These are phyloP conservation scores for Telopea speciosissima DNA, from an alignment of 177 flowering plant genomes.

Conservation along the genomic window DNA sequence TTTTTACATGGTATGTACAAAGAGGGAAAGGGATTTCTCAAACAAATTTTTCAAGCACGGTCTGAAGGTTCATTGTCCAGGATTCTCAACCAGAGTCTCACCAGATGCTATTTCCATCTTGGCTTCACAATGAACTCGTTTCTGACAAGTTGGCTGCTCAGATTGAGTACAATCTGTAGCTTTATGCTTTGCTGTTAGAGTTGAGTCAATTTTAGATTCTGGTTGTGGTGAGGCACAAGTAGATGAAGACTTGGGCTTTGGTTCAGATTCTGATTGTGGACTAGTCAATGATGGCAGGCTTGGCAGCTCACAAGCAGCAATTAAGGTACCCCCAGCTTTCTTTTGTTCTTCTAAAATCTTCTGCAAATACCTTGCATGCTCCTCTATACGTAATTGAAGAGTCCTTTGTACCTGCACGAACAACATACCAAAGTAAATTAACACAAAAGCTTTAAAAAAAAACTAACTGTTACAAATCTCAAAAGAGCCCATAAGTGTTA, in stretches of 20 bases:
- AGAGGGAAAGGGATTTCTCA: too few species aligned
- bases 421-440: slow-evolving; percentile 3
- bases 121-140: slow-evolving; percentile 28
- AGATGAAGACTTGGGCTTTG: slow-evolving; percentile 17
- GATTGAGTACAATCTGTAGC: slow-evolving; percentile 18
- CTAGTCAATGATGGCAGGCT: slow-evolving; percentile 5
- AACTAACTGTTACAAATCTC: background rate
- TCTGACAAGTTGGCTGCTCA: slow-evolving; percentile 19
- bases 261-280: slow-evolving; percentile 12
- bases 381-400: slow-evolving; percentile 63
- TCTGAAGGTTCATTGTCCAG: slow-evolving; percentile 10
- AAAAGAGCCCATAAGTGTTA: background rate
- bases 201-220: slow-evolving; percentile 26
- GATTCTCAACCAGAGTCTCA: slow-evolving; percentile 20
- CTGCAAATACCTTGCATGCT: slow-evolving; percentile 59
- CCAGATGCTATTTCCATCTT: slow-evolving; percentile 17
- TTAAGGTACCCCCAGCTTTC: slow-evolving; percentile 37
- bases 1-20: too few species aligned
- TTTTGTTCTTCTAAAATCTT: slow-evolving; percentile 61
- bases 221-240: slow-evolving; percentile 15
- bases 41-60: background rate
- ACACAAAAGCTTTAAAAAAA: background rate
- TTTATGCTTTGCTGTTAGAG: slow-evolving; percentile 20
- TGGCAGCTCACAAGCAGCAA: slow-evolving; percentile 9
- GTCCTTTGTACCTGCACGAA: slow-evolving; percentile 44